Base-by-base conservation (phyloP, 2,329 filamentous ascomycete genomes). In the Pyricularia grisea region DNA sequence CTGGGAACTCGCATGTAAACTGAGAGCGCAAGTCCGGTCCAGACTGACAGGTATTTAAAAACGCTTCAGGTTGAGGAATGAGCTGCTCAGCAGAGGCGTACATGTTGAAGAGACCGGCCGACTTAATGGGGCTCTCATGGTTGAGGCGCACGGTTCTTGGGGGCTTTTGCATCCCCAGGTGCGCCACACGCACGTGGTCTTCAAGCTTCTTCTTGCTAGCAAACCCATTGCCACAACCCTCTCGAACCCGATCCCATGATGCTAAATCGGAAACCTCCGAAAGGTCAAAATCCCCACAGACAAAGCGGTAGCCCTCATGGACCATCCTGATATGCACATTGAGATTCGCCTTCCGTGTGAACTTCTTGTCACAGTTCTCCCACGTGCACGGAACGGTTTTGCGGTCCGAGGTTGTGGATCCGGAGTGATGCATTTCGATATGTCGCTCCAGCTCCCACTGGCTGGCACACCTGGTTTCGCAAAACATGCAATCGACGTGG, bases 301-400 rank as follows among this genome's bases (percentile, higher is more conserved):
- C 82, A 75, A 92, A 97, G 11, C 88, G 88, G 72, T 88, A 81
- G 23, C 92, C 90, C 72, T 93, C 85, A 76, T 97, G 94, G 0
- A 90, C 89, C 12, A 87, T 89, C 69, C 90, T 89, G 68, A 94
- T 83, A 76, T 98, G 94, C 0, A 89, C 87, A 20, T 90, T 91
- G 67, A 97, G 83, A 74, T 97, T 97, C n/a, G 90, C 90, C 71
- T 87, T 88, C 75, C 91, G 92, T 23, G 92, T 94, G 78, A 97
- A 97, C 68, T 83, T 87, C 75, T 92, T 92, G 69, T 81, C 83
- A 77, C 94, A 97, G 27, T 85, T 89, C 0, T 83, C 79, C 74
- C 89, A 84, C 0, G 87, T 84, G 76, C 94, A 97, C 1, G 80
- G 77, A 67, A 90, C 87, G 0, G 83, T 87, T 77, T 88, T 91